These are phyloP conservation scores for Trypanosomatidae sp. DNA, from an alignment of 208 protist genomes.

Conservation along the genomic window DNA sequence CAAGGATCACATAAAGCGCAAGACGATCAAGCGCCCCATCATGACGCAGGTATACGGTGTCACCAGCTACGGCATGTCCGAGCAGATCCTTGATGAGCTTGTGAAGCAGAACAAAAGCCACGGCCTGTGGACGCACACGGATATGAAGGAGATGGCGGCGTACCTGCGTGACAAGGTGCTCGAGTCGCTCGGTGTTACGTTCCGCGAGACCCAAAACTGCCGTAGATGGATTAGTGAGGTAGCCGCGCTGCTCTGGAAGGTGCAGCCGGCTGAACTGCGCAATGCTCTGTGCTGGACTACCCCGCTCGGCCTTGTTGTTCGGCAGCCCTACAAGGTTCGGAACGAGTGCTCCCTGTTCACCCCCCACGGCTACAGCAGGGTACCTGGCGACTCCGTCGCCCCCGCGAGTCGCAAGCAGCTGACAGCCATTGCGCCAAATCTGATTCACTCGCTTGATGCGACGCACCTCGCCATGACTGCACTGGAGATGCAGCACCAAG, in stretches of 20 bases:
- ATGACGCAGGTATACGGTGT: slow-evolving; percentile 99
- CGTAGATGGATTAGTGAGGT: slow-evolving; percentile 85
- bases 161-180: slow-evolving; percentile 91
- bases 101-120: slow-evolving; percentile 92
- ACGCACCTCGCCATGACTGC: slow-evolving; percentile 98
- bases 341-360: slow-evolving; percentile 89
- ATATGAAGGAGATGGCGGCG: slow-evolving; percentile 90
- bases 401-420: slow-evolving; percentile 89
- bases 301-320: slow-evolving; percentile 96
- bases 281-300: slow-evolving; percentile 95
- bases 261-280: slow-evolving; percentile 80
- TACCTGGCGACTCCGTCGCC: slow-evolving; percentile 69
- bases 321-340: slow-evolving; percentile 95
- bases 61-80: slow-evolving; percentile 95
- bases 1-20: slow-evolving; percentile 93
- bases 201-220: slow-evolving; percentile 89
- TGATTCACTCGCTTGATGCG: slow-evolving; percentile 98
- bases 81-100: slow-evolving; percentile 95
- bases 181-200: slow-evolving; percentile 87
- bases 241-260: slow-evolving; percentile 67
- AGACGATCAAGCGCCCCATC: slow-evolving; percentile 99
- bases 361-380: slow-evolving; percentile 62
- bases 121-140: slow-evolving; percentile 86
- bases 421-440: slow-evolving; percentile 98
- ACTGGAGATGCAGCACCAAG: slow-evolving; percentile 86